Percentiles rank a stretch among this genome's conserved stretches.
These are phyloP conservation scores for Chlorella ohadii DNA, from an alignment of 139 green algal species.

Conservation along the genomic window DNA sequence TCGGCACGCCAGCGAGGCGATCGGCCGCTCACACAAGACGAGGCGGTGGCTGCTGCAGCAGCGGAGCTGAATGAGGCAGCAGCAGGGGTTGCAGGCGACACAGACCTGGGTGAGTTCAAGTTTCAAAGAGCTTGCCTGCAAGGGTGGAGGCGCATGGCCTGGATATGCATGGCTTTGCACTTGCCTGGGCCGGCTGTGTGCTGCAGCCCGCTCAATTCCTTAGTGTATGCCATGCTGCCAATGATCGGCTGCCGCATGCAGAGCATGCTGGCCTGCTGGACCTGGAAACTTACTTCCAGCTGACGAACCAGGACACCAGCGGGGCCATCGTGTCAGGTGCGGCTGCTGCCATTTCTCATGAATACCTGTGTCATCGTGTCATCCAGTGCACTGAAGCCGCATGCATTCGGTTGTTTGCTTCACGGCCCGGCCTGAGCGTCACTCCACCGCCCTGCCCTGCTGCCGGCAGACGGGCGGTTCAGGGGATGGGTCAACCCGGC, in stretches of 20 bases:
- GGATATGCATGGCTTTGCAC: no score
- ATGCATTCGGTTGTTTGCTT: neutral
- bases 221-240: no score
- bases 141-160: no score
- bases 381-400: no score
- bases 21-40: neutral
- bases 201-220: neutral
- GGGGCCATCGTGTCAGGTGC: slow-evolving; percentile 11
- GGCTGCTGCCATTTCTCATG: no score
- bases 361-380: no score
- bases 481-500: slow-evolving; percentile 38
- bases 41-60: slow-evolving; percentile 3
- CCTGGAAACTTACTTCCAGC: slow-evolving; percentile 57
- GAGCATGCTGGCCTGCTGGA: slow-evolving; percentile 40
- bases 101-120: neutral
- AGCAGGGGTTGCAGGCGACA: neutral
- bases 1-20: slow-evolving; percentile 22
- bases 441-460: neutral
- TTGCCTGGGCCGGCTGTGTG: no score
- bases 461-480: slow-evolving; percentile 46
- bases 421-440: no score
- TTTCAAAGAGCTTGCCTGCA: no score
- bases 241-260: no score
- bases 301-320: slow-evolving; percentile 36
- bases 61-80: neutral